Evolutionary conservation across 108 stramenopile species (phyloP).

Genomic region (Epithemia pelagica): DNA sequence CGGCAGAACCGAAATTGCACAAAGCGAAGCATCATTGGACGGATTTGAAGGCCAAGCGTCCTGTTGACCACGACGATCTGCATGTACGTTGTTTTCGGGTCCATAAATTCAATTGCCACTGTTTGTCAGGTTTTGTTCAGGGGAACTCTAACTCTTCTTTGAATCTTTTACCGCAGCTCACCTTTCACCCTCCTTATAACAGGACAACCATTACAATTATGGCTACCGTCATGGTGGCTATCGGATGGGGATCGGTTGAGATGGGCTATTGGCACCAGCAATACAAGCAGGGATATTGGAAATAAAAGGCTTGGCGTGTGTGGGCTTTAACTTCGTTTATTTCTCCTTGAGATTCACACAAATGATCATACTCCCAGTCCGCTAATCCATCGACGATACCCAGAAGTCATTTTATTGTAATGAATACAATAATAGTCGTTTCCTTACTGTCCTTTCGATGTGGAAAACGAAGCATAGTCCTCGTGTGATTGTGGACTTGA

Average conservation of each 20-base stretch:
- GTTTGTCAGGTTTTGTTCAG: background rate
- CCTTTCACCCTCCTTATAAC: conserved; percentile 47
- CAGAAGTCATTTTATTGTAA: no score
- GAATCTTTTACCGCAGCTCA: conserved; percentile 12
- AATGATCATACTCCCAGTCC: no score
- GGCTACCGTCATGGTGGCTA: background rate
- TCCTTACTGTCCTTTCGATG: no score
- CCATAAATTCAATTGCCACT: background rate
- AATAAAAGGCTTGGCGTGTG: no score
- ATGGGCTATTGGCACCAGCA: conserved; percentile 48
- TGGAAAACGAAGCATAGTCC: no score
- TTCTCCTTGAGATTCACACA: no score
- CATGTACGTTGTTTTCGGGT: conserved; percentile 33
- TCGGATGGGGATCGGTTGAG: conserved; percentile 15
- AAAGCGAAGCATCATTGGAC: conserved; percentile 66
- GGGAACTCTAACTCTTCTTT: conserved; percentile 2
- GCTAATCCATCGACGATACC: no score
- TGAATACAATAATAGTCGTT: no score
- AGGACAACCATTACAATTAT: conserved; percentile 1
- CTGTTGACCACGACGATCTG: conserved; percentile 37
- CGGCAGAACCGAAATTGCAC: conserved; percentile 70
- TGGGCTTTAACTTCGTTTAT: no score
- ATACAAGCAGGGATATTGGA: conserved; percentile 87
- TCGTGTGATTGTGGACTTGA: no score
- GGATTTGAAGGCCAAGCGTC: conserved; percentile 57